These are phyloP conservation scores for Lippia alba DNA, from an alignment of 305 asterid genomes.

Conservation along the genomic window DNA sequence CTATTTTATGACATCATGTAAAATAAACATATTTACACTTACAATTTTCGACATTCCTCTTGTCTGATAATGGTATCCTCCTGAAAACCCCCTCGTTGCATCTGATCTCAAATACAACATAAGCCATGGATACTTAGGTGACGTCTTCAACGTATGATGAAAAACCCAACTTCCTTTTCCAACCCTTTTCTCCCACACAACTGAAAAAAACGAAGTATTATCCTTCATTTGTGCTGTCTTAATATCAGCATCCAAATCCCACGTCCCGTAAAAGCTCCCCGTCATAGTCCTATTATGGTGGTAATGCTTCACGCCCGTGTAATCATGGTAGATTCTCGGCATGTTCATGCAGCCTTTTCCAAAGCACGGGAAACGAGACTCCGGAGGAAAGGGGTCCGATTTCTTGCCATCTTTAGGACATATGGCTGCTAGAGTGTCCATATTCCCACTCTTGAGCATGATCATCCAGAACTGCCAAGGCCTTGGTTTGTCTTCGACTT, in stretches of 20 bases:
- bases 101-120: constrained; percentile 67
- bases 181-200: constrained; percentile 51
- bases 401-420: constrained; percentile 58
- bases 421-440: constrained; percentile 62
- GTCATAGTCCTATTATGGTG: constrained; percentile 38
- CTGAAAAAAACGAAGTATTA: constrained; percentile 47
- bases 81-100: constrained; percentile 57
- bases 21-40: constrained; percentile 27
- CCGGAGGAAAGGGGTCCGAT: constrained; percentile 45
- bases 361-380: constrained; percentile 52
- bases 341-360: constrained; percentile 61
- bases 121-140: constrained; percentile 59
- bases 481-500: constrained; percentile 48
- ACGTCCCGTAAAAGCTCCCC: constrained; percentile 57
- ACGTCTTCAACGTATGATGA: constrained; percentile 51
- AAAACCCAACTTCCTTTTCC: constrained; percentile 61
- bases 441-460: constrained; percentile 62
- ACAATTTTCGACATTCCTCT: constrained; percentile 61
- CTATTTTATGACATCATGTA: no score
- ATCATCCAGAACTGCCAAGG: constrained; percentile 72
- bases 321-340: constrained; percentile 54
- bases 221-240: constrained; percentile 24
- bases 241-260: constrained; percentile 51
- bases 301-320: constrained; percentile 42
- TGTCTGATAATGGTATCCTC: constrained; percentile 61